Evolutionary conservation across 805 yeast species (phyloP).

Genomic region (Myxozyma vanderwaltii): DNA sequence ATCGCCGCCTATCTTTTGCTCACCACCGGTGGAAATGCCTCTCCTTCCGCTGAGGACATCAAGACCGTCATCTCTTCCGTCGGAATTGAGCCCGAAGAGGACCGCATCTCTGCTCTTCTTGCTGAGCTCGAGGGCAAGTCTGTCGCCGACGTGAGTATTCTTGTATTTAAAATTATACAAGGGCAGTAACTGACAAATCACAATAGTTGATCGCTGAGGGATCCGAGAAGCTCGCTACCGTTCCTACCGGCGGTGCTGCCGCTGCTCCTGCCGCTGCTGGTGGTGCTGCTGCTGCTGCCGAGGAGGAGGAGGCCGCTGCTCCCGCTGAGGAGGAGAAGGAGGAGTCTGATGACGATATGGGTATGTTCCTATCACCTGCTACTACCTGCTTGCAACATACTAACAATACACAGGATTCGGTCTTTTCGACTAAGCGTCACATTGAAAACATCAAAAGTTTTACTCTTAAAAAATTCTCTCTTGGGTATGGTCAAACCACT

Average conservation of each 20-base stretch:
- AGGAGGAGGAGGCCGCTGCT: conserved; percentile 70
- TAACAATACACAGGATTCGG: conserved; percentile 65
- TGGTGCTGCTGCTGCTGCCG: conserved; percentile 70
- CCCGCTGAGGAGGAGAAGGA: conserved; percentile 66
- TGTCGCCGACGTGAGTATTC: conserved; percentile 56
- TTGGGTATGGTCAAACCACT: conserved; percentile 1
- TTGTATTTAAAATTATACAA: background rate
- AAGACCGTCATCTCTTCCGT: conserved; percentile 86
- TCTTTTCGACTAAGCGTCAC: conserved; percentile 83
- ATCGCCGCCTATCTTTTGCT: conserved; percentile 99
- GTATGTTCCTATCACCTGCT: too few species aligned
- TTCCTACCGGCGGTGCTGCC: conserved; percentile 98
- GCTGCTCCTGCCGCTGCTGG: conserved; percentile 79
- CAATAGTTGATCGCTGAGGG: conserved; percentile 81
- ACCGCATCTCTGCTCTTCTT: conserved; percentile 77
- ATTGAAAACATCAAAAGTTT: background rate
- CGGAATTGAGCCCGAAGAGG: conserved; percentile 93
- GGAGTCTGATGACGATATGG: conserved; percentile 80
- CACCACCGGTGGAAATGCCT: conserved; percentile 93
- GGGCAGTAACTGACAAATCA: background rate
- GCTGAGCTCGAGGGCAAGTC: conserved; percentile 91
- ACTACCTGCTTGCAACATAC: too few species aligned
- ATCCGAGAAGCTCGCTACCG: conserved; percentile 92
- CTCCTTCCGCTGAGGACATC: conserved; percentile 93
- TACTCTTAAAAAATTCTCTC: background rate